A percentile compares a stretch with the other conserved stretches of the same genome.
phyloP scores from a whole-genome alignment of 2,329 filamentous ascomycete genomes.

The Fusarium sp. region DNA sequence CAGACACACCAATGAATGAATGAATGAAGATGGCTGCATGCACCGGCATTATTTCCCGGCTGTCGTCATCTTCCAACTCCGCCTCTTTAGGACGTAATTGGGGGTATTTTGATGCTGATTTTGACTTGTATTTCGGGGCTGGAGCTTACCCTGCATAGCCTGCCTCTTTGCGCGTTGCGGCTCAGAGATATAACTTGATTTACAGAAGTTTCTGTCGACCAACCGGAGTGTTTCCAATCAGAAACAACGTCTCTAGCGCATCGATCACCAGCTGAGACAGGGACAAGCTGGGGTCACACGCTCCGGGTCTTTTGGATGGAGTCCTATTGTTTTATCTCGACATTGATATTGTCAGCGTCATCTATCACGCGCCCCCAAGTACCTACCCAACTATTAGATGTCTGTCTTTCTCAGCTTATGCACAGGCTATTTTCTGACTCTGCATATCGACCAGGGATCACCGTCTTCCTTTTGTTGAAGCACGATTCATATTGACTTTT shows the following conservation, averaged over 20 bases:
- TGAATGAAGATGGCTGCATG: constrained; percentile 15
- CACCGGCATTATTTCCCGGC: constrained; percentile 12
- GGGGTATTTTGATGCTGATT: constrained; percentile 7
- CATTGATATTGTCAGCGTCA: constrained; percentile 34
- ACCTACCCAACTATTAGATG: neutral
- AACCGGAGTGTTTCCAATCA: constrained; percentile 21
- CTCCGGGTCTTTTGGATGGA: constrained; percentile 3
- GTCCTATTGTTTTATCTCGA: constrained; percentile 21
- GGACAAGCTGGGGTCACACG: constrained; percentile 15
- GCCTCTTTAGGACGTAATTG: constrained; percentile 28
- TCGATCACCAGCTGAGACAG: constrained; percentile 18
- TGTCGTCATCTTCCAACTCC: constrained; percentile 34
- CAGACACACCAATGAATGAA: constrained; percentile 16
- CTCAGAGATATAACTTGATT: constrained; percentile 22
- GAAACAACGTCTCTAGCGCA: constrained; percentile 14
- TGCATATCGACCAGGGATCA: constrained; percentile 2
- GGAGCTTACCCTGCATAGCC: neutral
- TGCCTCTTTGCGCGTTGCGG: constrained; percentile 2
- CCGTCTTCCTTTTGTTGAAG: constrained; percentile 8
- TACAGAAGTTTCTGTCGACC: constrained; percentile 3
- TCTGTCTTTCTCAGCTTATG: neutral
- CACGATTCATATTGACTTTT: constrained; percentile 14
- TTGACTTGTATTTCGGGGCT: constrained; percentile 15
- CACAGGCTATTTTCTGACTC: neutral
- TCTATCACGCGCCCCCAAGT: constrained; percentile 30